Evolutionary conservation across 805 yeast genomes (phyloP).

Genomic region (Cyberlindnera maclurae): DNA sequence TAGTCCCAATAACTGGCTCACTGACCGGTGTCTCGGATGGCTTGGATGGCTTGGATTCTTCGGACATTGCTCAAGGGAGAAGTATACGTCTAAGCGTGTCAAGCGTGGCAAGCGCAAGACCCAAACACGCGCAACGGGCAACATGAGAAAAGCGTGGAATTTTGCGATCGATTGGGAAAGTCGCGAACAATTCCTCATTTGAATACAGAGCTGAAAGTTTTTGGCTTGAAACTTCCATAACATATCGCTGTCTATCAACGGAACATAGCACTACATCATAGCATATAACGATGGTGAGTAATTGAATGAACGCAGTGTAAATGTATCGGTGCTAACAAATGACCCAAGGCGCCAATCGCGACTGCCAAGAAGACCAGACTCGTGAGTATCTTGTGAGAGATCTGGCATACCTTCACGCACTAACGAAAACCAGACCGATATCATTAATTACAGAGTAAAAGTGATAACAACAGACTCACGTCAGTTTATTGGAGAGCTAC

Average conservation of each 20-base stretch:
- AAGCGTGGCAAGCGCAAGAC: too few species aligned
- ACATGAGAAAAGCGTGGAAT: too few species aligned
- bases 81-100: background rate
- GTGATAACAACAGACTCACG: slow-evolving; percentile 75
- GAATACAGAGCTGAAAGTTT: background rate
- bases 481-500: slow-evolving; percentile 66
- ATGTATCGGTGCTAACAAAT: background rate
- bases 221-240: too few species aligned
- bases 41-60: slow-evolving; percentile 14
- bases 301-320: background rate
- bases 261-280: too few species aligned
- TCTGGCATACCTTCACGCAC: background rate
- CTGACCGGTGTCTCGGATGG: background rate
- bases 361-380: slow-evolving; percentile 39
- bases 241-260: too few species aligned
- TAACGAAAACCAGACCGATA: slow-evolving; percentile 36
- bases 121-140: too few species aligned
- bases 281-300: too few species aligned
- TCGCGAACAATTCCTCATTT: background rate
- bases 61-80: too few species aligned
- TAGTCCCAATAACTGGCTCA: slow-evolving; percentile 4
- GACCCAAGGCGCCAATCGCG: slow-evolving; percentile 12
- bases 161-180: too few species aligned
- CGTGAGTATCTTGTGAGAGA: slow-evolving; percentile 22
- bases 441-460: slow-evolving; percentile 66